Percentiles rank a stretch among this genome's conserved stretches.
Evolutionary conservation across 352 stramenopile species (phyloP).

Genomic region (Globisporangium emineosum): DNA sequence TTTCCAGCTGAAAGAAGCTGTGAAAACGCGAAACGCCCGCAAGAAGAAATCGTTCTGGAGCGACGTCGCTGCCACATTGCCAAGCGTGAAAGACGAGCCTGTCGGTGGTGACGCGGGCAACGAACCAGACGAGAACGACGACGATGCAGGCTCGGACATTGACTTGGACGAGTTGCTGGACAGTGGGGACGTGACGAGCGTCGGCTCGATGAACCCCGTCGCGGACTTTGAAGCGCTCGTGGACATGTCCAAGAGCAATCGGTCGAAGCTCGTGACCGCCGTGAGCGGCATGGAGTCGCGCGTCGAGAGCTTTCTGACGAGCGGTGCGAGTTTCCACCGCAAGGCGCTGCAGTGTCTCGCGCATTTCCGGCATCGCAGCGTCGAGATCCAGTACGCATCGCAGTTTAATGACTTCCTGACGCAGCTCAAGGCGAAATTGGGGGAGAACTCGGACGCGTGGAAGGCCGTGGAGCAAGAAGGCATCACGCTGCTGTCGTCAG

Average conservation of each 20-base stretch:
- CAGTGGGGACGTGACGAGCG: constrained; percentile 50
- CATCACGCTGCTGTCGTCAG: constrained; percentile 50
- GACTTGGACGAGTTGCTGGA: constrained; percentile 77
- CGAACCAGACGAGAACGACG: constrained; percentile 20
- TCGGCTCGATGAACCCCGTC: constrained; percentile 85
- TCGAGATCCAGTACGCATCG: constrained; percentile 66
- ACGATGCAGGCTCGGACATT: constrained; percentile 56
- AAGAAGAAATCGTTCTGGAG: constrained; percentile 86
- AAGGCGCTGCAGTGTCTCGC: constrained; percentile 69
- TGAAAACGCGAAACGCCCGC: constrained; percentile 52
- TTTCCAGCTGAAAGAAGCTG: constrained; percentile 75
- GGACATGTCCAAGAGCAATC: constrained; percentile 47
- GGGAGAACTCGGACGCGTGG: constrained; percentile 50
- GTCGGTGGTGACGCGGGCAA: constrained; percentile 8
- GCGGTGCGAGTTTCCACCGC: constrained; percentile 43
- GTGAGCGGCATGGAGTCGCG: constrained; percentile 69
- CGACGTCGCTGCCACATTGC: constrained; percentile 34
- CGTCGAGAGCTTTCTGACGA: constrained; percentile 62
- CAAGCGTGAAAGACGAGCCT: constrained; percentile 31
- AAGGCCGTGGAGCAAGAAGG: constrained; percentile 47
- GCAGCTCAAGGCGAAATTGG: constrained; percentile 44
- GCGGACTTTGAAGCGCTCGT: constrained; percentile 77
- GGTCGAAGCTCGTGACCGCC: constrained; percentile 34
- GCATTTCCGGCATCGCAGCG: constrained; percentile 69
- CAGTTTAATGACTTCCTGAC: constrained; percentile 76